Evolutionary conservation across 192 early-diverging fungal genomes (phyloP).

Genomic region (Lobosporangium transversale): DNA sequence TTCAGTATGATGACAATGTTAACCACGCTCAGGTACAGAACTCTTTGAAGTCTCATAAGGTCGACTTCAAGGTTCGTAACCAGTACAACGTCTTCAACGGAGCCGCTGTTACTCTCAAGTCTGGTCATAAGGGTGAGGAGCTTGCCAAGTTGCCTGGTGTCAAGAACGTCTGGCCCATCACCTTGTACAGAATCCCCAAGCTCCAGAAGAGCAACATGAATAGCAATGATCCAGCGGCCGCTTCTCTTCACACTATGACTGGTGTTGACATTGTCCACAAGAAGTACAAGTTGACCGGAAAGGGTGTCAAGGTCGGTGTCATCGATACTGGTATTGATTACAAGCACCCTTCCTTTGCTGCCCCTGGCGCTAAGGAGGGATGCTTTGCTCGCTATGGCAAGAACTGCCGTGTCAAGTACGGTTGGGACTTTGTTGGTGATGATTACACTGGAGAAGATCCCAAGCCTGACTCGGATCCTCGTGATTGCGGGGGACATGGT

Average conservation of each 20-base stretch:
- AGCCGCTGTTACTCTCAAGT: conserved; percentile 54
- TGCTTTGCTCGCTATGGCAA: conserved; percentile 71
- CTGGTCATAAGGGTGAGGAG: conserved; percentile 27
- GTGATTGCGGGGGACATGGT: conserved; percentile 64
- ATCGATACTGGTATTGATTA: conserved; percentile 70
- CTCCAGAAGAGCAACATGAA: conserved; percentile 22
- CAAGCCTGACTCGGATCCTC: conserved; percentile 53
- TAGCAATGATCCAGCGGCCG: conserved; percentile 19
- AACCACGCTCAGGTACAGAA: conserved; percentile 16
- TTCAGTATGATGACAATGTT: conserved; percentile 31
- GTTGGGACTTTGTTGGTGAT: conserved; percentile 70
- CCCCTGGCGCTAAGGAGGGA: conserved; percentile 27
- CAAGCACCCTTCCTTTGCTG: conserved; percentile 72
- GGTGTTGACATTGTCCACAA: conserved; percentile 52
- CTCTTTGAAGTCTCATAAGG: conserved; percentile 14
- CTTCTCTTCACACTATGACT: conserved; percentile 53
- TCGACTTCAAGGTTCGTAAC: conserved; percentile 51
- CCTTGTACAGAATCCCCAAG: conserved; percentile 34
- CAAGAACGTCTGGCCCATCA: conserved; percentile 60
- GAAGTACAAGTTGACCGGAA: conserved; percentile 49
- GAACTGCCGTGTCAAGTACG: conserved; percentile 65
- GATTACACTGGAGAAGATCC: conserved; percentile 56
- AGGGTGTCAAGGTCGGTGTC: conserved; percentile 64
- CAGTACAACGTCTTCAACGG: conserved; percentile 61
- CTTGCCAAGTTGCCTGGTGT: conserved; percentile 42